These are phyloP conservation scores for Naganishia kalamii DNA, from an alignment of 768 basidiomycete genomes.

Conservation along the genomic window DNA sequence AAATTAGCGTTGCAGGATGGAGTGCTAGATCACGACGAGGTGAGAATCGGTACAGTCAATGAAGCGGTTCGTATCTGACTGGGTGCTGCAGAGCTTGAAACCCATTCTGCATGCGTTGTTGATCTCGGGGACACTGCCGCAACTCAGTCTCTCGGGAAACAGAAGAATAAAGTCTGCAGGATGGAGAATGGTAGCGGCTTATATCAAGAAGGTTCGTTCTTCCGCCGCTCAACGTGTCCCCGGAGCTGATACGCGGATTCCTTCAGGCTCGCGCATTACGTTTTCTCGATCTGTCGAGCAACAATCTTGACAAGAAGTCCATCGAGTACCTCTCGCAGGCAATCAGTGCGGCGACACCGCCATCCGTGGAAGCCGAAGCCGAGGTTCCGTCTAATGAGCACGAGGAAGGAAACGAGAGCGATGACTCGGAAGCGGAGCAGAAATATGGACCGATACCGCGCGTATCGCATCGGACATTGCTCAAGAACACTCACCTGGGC, in stretches of 20 bases:
- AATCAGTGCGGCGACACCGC: slow-evolving; percentile 48
- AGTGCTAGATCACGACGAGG: slow-evolving; percentile 69
- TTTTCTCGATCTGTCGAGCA: slow-evolving; percentile 87
- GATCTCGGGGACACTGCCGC: slow-evolving; percentile 71
- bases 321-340: slow-evolving; percentile 74
- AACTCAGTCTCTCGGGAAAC: slow-evolving; percentile 80
- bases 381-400: background rate
- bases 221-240: background rate
- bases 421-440: slow-evolving; percentile 17
- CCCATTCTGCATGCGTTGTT: slow-evolving; percentile 83
- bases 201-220: slow-evolving; percentile 62
- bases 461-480: slow-evolving; percentile 21
- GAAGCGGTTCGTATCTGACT: background rate
- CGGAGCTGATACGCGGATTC: background rate
- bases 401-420: background rate
- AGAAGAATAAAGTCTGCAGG: slow-evolving; percentile 67
- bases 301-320: slow-evolving; percentile 71
- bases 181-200: slow-evolving; percentile 73
- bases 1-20: slow-evolving; percentile 82
- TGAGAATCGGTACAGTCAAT: background rate
- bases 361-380: background rate
- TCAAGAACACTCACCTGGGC: background rate
- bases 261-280: slow-evolving; percentile 65
- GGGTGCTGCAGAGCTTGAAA: slow-evolving; percentile 61
- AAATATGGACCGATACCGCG: slow-evolving; percentile 22